phyloP scores from a whole-genome alignment of 495 filamentous ascomycete genomes.

The Recurvomyces mirabilis region DNA sequence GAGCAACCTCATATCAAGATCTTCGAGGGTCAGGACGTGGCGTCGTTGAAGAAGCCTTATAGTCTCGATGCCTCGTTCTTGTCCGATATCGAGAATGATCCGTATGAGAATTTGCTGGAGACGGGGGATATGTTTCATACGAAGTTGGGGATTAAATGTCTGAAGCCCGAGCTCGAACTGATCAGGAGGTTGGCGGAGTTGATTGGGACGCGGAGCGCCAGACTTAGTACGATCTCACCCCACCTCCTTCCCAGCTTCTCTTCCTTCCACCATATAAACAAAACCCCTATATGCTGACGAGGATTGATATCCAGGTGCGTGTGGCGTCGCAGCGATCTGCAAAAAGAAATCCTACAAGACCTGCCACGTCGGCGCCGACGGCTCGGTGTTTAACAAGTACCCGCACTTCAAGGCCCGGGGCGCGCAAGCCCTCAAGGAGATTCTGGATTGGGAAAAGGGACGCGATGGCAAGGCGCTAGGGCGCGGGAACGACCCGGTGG shows the following conservation, averaged over 20 bases:
- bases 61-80: constrained; percentile 85
- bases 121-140: constrained; percentile 67
- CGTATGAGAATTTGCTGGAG: constrained; percentile 85
- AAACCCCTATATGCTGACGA: neutral
- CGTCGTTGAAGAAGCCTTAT: constrained; percentile 68
- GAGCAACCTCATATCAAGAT: constrained; percentile 64
- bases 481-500: constrained; percentile 54
- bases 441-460: constrained; percentile 76
- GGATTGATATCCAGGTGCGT: constrained; percentile 37
- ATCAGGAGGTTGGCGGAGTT: constrained; percentile 79
- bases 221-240: constrained; percentile 47
- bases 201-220: constrained; percentile 87
- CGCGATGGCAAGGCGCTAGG: constrained; percentile 44
- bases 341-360: constrained; percentile 81
- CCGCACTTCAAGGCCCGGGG: constrained; percentile 91
- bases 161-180: constrained; percentile 68
- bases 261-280: neutral
- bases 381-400: constrained; percentile 96
- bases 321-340: constrained; percentile 89
- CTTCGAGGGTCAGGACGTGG: constrained; percentile 73
- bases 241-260: neutral
- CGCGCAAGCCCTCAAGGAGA: constrained; percentile 80
- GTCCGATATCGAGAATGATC: constrained; percentile 89
- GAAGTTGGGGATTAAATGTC: constrained; percentile 57
- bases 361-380: constrained; percentile 92